Base-by-base conservation (phyloP, 495 filamentous ascomycete genomes). In the Penicillium pulvis region DNA sequence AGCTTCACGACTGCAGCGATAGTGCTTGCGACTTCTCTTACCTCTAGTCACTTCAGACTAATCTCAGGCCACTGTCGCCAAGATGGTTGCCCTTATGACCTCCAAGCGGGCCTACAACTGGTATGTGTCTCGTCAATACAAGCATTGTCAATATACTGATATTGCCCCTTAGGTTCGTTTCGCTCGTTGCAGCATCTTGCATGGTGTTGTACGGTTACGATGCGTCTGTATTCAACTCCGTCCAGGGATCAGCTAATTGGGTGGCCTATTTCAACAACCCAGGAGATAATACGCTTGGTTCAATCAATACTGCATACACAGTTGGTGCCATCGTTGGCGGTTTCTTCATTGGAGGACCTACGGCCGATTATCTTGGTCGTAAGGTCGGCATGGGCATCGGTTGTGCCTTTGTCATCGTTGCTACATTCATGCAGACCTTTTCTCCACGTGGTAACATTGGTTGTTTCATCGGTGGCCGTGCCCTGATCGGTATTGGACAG, bases 151-250 rank as follows among this genome's bases (percentile, higher is more conserved):
- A 54, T 43, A 52, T 35, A 41, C 12, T 41, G 16, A 35, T 31
- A 1, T 26, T 24, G 3, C 6, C 16, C 16, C 42, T 5, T 53
- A 85, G 84, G 85, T 86, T 84, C 70, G 79, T 84, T 51, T 84
- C 85, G 46, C 70, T 83, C 28, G 80, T 87, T 50, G 84, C 84
- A 33, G 84, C 85, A 63, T 76, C 83, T 69, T 87, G 84, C 65
- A 88, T 88, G 85, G 83, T 86, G 16, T 72, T 88, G 16, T 88
- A 86, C 63, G 85, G 85, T 11, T 88, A 86, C 58, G 85, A 88
- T 77, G 83, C 84, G 26, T 85, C 83, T 1, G 83, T 87, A 10
- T 88, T 79, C 75, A 87, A 87, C 66, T 83, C 83, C 23, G 81
- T 86, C 19, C 84, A 85, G 62, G 81, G 79, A 26, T 84, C 80